Evolutionary conservation across 1,284 basidiomycete species (phyloP).

Genomic region (Somion occarium): DNA sequence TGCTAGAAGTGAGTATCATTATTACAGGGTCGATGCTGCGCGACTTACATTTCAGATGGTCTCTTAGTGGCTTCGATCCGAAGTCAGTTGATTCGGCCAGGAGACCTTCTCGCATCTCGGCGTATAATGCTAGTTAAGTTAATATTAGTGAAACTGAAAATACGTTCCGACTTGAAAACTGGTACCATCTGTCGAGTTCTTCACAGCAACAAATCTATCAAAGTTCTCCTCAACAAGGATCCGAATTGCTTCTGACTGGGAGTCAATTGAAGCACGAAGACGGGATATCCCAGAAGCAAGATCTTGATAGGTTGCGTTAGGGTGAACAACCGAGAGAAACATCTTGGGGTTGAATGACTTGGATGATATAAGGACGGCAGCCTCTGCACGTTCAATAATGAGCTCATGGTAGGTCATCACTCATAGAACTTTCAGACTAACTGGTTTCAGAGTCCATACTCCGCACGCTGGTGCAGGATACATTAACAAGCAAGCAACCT

Average conservation of each 20-base stretch:
- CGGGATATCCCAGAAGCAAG: conserved; percentile 71
- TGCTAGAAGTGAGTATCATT: background rate
- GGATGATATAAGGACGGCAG: conserved; percentile 78
- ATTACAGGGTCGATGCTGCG: background rate
- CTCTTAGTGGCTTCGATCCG: conserved; percentile 77
- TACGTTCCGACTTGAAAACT: too few relatives aligned
- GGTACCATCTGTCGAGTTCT: conserved; percentile 90
- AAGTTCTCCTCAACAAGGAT: conserved; percentile 98
- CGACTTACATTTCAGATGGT: conserved; percentile 76
- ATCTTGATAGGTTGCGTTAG: conserved; percentile 94
- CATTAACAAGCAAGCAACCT: conserved; percentile 7
- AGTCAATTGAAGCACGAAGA: conserved; percentile 76
- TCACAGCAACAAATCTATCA: conserved; percentile 96
- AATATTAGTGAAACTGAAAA: conserved; percentile 7
- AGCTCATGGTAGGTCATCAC: background rate
- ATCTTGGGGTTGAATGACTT: conserved; percentile 96
- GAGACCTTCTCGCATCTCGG: conserved; percentile 91
- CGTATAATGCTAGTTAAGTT: conserved; percentile 64
- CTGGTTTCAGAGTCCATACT: conserved; percentile 73
- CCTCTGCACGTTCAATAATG: conserved; percentile 55
- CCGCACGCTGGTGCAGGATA: conserved; percentile 40
- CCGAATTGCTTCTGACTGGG: conserved; percentile 88
- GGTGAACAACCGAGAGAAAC: conserved; percentile 90
- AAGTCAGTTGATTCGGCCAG: conserved; percentile 77
- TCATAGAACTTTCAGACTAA: conserved; percentile 30